phyloP scores from a whole-genome alignment of 768 basidiomycete species.

The Cystobasidium onofrii region DNA sequence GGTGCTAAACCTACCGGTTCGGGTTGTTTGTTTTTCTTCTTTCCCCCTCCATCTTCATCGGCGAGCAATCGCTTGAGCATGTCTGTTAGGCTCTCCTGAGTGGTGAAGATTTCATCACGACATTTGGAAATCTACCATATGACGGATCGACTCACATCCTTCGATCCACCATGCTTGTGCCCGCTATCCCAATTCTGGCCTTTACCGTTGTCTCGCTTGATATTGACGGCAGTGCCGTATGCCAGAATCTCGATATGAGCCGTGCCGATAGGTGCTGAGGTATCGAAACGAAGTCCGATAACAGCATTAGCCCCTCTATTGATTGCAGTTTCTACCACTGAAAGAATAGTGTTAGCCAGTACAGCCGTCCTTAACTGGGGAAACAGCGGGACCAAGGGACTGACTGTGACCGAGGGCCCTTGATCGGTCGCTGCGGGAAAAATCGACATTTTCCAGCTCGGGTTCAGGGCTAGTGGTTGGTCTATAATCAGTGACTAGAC shows the following conservation, averaged over 20 bases:
- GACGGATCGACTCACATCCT: not conserved
- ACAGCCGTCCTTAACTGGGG: too few species aligned
- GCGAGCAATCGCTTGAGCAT: not conserved
- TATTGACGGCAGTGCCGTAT: slow-evolving; percentile 26
- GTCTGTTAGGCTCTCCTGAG: not conserved
- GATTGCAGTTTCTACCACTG: slow-evolving; percentile 18
- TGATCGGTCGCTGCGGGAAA: not conserved
- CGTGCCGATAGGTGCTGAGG: slow-evolving; percentile 11
- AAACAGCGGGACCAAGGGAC: not conserved
- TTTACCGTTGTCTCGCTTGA: slow-evolving; percentile 16
- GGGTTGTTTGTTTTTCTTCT: slow-evolving; percentile 5
- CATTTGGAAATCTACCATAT: too few species aligned
- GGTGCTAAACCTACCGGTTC: not conserved
- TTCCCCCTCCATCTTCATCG: slow-evolving; percentile 6
- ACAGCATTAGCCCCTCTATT: slow-evolving; percentile 16
- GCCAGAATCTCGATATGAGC: not conserved
- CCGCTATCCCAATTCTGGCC: not conserved
- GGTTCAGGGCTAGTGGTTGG: not conserved
- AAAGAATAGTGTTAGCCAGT: not conserved
- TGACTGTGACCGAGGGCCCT: not conserved
- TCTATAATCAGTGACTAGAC: not conserved
- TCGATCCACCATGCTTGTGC: not conserved
- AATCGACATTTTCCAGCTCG: not conserved
- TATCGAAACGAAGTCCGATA: slow-evolving; percentile 22
- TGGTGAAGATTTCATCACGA: too few species aligned